phyloP scores from a whole-genome alignment of 1,284 basidiomycete species.

The Melampsora larici-populina region DNA sequence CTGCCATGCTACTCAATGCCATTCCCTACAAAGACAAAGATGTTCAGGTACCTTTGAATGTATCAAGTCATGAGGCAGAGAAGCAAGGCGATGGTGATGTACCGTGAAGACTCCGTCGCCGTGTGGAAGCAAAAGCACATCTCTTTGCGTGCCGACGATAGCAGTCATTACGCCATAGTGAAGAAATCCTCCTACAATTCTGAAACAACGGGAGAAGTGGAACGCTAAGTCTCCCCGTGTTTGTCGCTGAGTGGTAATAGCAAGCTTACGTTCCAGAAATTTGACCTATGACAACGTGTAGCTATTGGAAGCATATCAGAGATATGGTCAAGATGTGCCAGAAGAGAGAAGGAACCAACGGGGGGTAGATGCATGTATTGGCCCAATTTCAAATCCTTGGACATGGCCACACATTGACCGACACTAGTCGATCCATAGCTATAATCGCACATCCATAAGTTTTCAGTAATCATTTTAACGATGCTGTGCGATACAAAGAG shows the following conservation, averaged over 20 bases:
- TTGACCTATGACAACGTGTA: constrained; percentile 28
- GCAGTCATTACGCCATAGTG: constrained; percentile 25
- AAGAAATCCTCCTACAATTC: constrained; percentile 30
- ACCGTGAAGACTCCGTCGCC: constrained; percentile 40
- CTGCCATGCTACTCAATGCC: constrained; percentile 26
- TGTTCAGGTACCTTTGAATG: not conserved
- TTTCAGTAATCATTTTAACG: not conserved
- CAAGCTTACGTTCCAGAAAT: constrained; percentile 33
- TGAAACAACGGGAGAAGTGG: not conserved
- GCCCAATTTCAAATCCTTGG: constrained; percentile 30
- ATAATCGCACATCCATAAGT: not conserved
- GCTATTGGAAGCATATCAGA: not conserved
- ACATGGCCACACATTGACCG: constrained; percentile 24
- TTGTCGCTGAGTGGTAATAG: no score
- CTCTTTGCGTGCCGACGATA: constrained; percentile 38
- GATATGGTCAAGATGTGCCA: not conserved
- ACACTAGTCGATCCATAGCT: constrained; percentile 24
- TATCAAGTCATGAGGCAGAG: not conserved
- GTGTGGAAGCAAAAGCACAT: constrained; percentile 35
- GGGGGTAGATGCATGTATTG: constrained; percentile 37
- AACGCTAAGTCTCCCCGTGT: not conserved
- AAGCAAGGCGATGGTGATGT: not conserved
- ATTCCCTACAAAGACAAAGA: constrained; percentile 21
- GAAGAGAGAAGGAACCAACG: constrained; percentile 10
- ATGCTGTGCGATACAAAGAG: no score